phyloP scores from a whole-genome alignment of 176 grass and related monocot species.

The barley (Hordeum vulgare) region DNA sequence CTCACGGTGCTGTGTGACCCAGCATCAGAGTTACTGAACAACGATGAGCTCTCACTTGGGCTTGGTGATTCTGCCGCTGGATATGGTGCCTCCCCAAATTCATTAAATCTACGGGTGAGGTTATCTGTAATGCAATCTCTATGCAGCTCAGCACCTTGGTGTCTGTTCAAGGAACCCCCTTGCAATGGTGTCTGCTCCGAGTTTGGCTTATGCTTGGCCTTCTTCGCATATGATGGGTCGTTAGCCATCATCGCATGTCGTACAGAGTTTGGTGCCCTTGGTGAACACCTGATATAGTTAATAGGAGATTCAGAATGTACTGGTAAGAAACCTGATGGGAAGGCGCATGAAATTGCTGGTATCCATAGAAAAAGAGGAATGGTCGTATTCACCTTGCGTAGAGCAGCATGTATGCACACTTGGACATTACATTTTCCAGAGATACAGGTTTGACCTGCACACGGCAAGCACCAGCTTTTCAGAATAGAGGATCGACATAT shows the following conservation, averaged over 20 bases:
- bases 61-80: conserved; percentile 49
- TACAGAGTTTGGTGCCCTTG: conserved; percentile 74
- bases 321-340: not conserved
- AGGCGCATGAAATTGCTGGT: not conserved
- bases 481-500: not conserved
- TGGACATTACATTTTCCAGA: conserved; percentile 61
- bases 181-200: not conserved
- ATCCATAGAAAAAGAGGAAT: not conserved
- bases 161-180: conserved; percentile 11
- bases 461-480: conserved; percentile 16
- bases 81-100: conserved; percentile 24
- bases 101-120: not conserved
- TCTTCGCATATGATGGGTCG: conserved; percentile 34
- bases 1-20: conserved; percentile 53
- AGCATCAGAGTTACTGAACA: conserved; percentile 70
- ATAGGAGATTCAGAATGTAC: conserved; percentile 20
- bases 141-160: conserved; percentile 11
- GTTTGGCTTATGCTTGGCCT: conserved; percentile 17
- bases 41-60: conserved; percentile 73
- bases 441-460: conserved; percentile 68
- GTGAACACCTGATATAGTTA: conserved; percentile 58
- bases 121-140: conserved; percentile 7
- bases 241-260: conserved; percentile 37
- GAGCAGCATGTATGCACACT: conserved; percentile 92
- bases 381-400: conserved; percentile 64